Evolutionary conservation across 2,329 filamentous ascomycete genomes (phyloP).

Genomic region (Paracoccidioides brasiliensis): DNA sequence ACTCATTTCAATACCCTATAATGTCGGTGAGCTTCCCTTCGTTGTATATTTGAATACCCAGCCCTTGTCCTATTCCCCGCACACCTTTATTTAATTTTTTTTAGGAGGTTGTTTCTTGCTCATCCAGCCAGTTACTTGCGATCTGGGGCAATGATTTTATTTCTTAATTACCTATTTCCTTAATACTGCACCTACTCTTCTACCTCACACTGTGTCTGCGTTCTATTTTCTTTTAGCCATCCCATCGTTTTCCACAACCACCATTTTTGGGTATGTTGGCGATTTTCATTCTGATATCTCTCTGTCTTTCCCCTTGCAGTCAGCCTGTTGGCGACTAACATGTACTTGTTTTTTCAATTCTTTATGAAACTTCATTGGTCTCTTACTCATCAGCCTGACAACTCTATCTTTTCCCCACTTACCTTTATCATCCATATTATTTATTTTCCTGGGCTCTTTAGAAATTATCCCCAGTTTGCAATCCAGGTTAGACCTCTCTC

Average conservation of each 20-base stretch:
- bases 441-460: not conserved
- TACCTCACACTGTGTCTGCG: not conserved
- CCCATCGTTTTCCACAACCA: not conserved
- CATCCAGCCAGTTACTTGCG: not conserved
- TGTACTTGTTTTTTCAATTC: not conserved
- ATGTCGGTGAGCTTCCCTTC: not conserved
- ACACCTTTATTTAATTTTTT: not conserved
- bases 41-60: slow-evolving; percentile 2
- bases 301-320: not conserved
- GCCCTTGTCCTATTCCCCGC: not conserved
- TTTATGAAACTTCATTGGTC: not conserved
- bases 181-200: not conserved
- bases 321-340: not conserved
- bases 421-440: not conserved
- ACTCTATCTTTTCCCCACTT: not conserved
- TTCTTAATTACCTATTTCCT: not conserved
- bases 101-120: not conserved
- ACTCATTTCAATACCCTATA: not conserved
- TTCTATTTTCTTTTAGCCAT: not conserved
- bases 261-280: not conserved
- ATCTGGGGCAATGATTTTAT: not conserved
- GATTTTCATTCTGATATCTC: not conserved
- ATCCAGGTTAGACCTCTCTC: not conserved
- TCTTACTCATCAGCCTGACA: not conserved
- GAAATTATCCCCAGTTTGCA: not conserved